A percentile compares a stretch with the other conserved stretches of the same genome.
phyloP scores from a whole-genome alignment of 805 yeast genomes.

The Priceomyces castillae region DNA sequence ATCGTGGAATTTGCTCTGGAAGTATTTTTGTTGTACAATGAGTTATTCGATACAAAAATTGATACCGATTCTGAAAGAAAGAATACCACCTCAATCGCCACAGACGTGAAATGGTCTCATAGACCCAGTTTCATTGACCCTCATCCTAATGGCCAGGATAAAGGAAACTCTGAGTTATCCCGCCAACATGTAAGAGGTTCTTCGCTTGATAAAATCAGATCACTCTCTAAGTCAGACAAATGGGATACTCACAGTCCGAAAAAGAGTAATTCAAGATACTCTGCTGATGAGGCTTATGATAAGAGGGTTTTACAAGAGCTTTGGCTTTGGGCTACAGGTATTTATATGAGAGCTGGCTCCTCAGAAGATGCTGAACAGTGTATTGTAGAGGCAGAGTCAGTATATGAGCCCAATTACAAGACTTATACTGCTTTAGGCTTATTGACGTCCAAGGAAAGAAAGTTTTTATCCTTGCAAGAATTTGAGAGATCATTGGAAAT shows the following conservation, averaged over 20 bases:
- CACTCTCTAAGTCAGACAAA: slow-evolving; percentile 7
- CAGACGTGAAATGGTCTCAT: slow-evolving; percentile 34
- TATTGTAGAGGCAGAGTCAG: slow-evolving; percentile 64
- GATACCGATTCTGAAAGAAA: slow-evolving; percentile 9
- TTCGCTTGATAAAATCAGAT: slow-evolving; percentile 21
- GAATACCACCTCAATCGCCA: neutral
- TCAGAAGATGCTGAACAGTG: slow-evolving; percentile 66
- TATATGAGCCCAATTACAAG: slow-evolving; percentile 42
- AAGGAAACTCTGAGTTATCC: slow-evolving; percentile 1
- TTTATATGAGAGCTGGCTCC: slow-evolving; percentile 57
- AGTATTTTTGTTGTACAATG: slow-evolving; percentile 57
- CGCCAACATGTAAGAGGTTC: slow-evolving; percentile 6
- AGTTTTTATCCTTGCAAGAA: slow-evolving; percentile 54
- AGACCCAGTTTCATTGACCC: slow-evolving; percentile 43
- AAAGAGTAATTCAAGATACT: neutral
- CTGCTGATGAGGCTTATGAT: slow-evolving; percentile 18
- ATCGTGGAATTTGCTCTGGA: slow-evolving; percentile 67
- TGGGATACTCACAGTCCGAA: neutral
- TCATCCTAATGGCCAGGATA: slow-evolving; percentile 5
- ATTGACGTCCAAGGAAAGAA: slow-evolving; percentile 41
- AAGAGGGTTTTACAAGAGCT: slow-evolving; percentile 50
- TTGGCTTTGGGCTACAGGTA: slow-evolving; percentile 72
- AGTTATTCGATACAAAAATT: slow-evolving; percentile 39
- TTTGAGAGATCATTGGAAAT: slow-evolving; percentile 60
- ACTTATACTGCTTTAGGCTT: slow-evolving; percentile 52